Percentiles rank a stretch among this genome's conserved stretches.
Evolutionary conservation across 2,329 filamentous ascomycete genomes (phyloP).

Genomic region (Aspergillus tanneri): DNA sequence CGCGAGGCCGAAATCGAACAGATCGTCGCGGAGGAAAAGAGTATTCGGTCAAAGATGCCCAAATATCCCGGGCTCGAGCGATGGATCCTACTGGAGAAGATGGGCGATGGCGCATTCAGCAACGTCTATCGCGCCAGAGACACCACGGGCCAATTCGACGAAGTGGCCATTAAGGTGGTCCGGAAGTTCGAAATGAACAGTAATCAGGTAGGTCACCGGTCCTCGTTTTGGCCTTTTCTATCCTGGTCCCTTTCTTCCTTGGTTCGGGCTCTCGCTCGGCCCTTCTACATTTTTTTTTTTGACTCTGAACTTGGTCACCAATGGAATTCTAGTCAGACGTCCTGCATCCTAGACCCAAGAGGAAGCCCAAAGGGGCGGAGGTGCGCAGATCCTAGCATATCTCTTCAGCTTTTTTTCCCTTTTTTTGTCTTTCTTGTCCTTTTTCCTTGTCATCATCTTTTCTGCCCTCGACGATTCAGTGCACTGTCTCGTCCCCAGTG

Average conservation of each 20-base stretch:
- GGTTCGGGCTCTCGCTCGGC: not conserved
- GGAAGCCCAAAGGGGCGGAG: conserved; percentile 93
- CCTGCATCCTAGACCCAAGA: conserved; percentile 95
- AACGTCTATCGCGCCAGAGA: conserved; percentile 94
- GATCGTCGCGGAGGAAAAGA: conserved; percentile 88
- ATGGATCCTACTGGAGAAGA: conserved; percentile 89
- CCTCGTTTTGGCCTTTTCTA: conserved; percentile 21
- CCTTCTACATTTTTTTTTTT: conserved; percentile 5
- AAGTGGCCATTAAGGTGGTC: conserved; percentile 97
- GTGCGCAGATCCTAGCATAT: conserved; percentile 60
- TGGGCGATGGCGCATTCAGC: conserved; percentile 98
- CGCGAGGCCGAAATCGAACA: conserved; percentile 70
- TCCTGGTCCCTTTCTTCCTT: conserved; percentile 17
- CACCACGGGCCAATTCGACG: conserved; percentile 64
- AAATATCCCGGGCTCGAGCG: conserved; percentile 80
- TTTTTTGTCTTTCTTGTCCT: conserved; percentile 36
- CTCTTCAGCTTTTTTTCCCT: not conserved
- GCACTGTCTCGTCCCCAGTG: not conserved
- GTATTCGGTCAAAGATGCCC: conserved; percentile 80
- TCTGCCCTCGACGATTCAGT: conserved; percentile 1
- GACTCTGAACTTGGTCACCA: conserved; percentile 45
- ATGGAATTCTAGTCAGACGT: conserved; percentile 72
- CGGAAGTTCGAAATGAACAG: conserved; percentile 99
- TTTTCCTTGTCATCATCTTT: conserved; percentile 25
- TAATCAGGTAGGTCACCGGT: conserved; percentile 75